Evolutionary conservation across 441 rosid genomes (phyloP).

Genomic region (Euphorbia celastroides): DNA sequence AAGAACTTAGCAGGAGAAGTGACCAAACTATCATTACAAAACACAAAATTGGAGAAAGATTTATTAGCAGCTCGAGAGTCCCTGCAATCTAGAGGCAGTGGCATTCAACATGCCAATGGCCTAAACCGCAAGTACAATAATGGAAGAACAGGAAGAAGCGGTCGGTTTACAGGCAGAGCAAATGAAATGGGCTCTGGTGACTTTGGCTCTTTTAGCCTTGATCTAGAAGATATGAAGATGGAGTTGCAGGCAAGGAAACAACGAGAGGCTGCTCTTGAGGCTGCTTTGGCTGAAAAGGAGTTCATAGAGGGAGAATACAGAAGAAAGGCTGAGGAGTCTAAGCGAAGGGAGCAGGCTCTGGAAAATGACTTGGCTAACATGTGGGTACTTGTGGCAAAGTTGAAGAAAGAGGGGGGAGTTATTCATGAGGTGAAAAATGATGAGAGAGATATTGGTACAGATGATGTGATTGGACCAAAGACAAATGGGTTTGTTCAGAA

Average conservation of each 20-base stretch:
- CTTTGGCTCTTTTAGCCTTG: conserved; percentile 74
- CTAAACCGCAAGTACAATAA: conserved; percentile 52
- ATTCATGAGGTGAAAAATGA: conserved; percentile 39
- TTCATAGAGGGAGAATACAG: conserved; percentile 67
- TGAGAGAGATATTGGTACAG: conserved; percentile 31
- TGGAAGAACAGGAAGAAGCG: conserved; percentile 71
- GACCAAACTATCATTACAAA: conserved; percentile 82
- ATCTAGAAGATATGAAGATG: conserved; percentile 67
- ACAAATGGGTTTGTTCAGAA: conserved; percentile 34
- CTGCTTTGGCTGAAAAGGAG: conserved; percentile 81
- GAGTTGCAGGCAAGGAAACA: conserved; percentile 92
- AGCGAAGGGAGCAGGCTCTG: conserved; percentile 78
- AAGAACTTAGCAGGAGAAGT: conserved; percentile 96
- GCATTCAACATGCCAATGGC: conserved; percentile 41
- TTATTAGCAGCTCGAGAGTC: conserved; percentile 62
- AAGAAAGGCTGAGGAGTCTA: conserved; percentile 78
- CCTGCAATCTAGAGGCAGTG: conserved; percentile 46
- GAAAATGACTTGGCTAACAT: conserved; percentile 97
- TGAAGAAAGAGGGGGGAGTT: conserved; percentile 75
- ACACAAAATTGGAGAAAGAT: conserved; percentile 82
- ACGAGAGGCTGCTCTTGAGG: conserved; percentile 83
- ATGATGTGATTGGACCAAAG: conserved; percentile 31
- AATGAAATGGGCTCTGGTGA: conserved; percentile 49
- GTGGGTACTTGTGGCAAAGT: conserved; percentile 99
- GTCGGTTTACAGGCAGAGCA: conserved; percentile 60